Evolutionary conservation across 75 land plant species (phyloP), one percentile per base, ranked within the genome.

Genomic region (Isoetes taiwanensis): DNA sequence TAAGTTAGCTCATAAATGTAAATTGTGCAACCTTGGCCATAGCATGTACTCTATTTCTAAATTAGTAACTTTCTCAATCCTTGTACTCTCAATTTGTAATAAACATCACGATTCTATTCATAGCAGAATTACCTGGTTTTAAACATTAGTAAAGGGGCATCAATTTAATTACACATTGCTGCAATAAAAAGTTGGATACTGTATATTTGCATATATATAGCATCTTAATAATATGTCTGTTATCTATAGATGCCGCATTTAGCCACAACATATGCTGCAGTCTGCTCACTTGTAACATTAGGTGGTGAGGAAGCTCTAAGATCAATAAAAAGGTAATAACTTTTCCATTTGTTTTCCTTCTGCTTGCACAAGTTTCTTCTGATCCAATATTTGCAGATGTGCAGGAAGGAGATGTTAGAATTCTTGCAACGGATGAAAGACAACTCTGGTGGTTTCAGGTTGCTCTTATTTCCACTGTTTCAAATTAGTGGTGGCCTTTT

Each of bases 201-300:
- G 17, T 66, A 1, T 28, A 52, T 14, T 16, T 20, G 14, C n/a
- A n/a, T 48, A 8, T 48, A n/a, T 28, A 5, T 21, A 11, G 31
- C 28, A 21, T 6, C 28, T 3, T 28, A 28, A 24, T 5, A 54
- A 23, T 3, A 29, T 19, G 2, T 61, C 32, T 26, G 16, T n/a
- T 17, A 32, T 57, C 28, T 20, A 41, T 52, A 94, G 99, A 62
- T 94, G 80, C 81, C 96, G 37, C 96, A 94, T 72, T 80, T 94
- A 59, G 96, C 96, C 64, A 94, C 99, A 57, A 94, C 90, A 21
- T 94, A 94, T 76, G 99, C 99, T 66, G 86, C 99, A 12, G 84
- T 94, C 10, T 80, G 78, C 61, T 26, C 99, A 28, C 81, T 94
- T 42, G 66, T 94, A 55, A 84, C 99, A 23, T 30, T 94, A 56